A percentile compares a stretch with the other conserved stretches of the same genome.
Evolutionary conservation across 495 filamentous ascomycete genomes (phyloP).

Genomic region (Apodospora peruviana): DNA sequence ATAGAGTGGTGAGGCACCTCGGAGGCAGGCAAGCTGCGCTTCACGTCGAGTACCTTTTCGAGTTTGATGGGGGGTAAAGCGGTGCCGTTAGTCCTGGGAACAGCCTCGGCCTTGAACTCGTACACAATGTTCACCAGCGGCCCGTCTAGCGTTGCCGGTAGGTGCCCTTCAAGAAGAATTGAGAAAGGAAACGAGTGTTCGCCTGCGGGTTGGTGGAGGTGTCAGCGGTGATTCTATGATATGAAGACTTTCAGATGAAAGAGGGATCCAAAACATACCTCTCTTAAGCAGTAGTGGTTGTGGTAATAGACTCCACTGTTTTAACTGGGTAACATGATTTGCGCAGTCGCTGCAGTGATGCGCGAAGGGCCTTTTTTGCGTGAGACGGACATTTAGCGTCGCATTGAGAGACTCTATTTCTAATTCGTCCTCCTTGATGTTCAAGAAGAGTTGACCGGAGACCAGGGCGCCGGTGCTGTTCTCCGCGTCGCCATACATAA

Average conservation of each 20-base stretch:
- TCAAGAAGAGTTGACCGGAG: constrained; percentile 75
- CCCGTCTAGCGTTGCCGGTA: constrained; percentile 76
- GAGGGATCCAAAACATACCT: constrained; percentile 35
- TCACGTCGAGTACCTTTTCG: constrained; percentile 59
- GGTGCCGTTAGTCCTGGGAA: constrained; percentile 45
- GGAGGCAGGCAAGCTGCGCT: constrained; percentile 60
- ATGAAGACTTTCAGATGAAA: neutral
- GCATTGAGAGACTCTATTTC: constrained; percentile 67
- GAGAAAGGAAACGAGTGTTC: constrained; percentile 86
- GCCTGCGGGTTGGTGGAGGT: constrained; percentile 28
- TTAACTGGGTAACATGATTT: constrained; percentile 62
- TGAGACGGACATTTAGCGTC: constrained; percentile 57
- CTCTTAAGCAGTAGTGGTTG: constrained; percentile 57
- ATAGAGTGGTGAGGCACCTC: constrained; percentile 69
- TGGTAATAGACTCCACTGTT: constrained; percentile 71
- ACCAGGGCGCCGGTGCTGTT: constrained; percentile 82
- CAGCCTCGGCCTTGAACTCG: constrained; percentile 67
- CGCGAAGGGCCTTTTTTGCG: constrained; percentile 73
- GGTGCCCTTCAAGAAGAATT: constrained; percentile 76
- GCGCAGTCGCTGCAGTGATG: constrained; percentile 72
- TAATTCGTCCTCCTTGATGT: constrained; percentile 57
- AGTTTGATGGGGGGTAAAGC: constrained; percentile 46
- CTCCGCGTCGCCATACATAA: constrained; percentile 71
- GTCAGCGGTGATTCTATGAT: constrained; percentile 11
- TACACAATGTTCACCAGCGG: constrained; percentile 72